Evolutionary conservation across 192 early-diverging fungal genomes (phyloP).

Genomic region (Gryganskiella cystojenkinii): DNA sequence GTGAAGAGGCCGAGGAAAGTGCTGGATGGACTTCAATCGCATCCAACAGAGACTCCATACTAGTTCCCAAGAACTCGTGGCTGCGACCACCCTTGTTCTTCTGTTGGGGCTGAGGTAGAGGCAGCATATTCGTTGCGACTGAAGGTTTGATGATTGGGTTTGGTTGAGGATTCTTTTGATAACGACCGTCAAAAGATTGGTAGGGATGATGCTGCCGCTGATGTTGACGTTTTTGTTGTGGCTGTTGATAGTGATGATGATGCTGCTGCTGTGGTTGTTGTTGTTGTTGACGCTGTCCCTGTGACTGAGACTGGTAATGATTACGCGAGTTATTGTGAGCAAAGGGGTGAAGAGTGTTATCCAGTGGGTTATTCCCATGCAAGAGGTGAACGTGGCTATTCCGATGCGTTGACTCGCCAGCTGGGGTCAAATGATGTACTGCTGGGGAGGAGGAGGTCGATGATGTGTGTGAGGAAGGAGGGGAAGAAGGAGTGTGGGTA

Average conservation of each 20-base stretch:
- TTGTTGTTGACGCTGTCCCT: not conserved
- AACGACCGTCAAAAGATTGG: conserved; percentile 32
- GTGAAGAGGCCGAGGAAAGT: conserved; percentile 31
- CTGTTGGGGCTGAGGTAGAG: not conserved
- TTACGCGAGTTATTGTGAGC: not conserved
- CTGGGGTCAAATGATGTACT: conserved; percentile 3
- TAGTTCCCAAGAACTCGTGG: conserved; percentile 41
- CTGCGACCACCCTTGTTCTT: conserved; percentile 2
- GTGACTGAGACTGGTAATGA: not conserved
- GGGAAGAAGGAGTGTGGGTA: not conserved
- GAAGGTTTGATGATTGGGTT: too few relatives aligned
- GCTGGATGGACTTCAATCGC: conserved; percentile 49
- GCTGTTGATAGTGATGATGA: conserved; percentile 5
- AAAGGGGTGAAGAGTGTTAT: not conserved
- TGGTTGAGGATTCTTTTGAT: conserved; percentile 29
- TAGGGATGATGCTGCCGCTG: conserved; percentile 27
- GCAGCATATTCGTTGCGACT: not conserved
- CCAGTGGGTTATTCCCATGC: conserved; percentile 19
- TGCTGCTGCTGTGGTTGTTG: not conserved
- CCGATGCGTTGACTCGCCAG: conserved; percentile 16
- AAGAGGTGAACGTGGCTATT: conserved; percentile 20
- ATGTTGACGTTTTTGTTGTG: not conserved
- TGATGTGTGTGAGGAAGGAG: conserved; percentile 1
- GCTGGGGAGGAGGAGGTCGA: conserved; percentile 14
- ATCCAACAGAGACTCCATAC: conserved; percentile 47